These are phyloP conservation scores for Cutaneotrichosporon daszewskae DNA, from an alignment of 1,284 basidiomycete genomes.

Conservation along the genomic window DNA sequence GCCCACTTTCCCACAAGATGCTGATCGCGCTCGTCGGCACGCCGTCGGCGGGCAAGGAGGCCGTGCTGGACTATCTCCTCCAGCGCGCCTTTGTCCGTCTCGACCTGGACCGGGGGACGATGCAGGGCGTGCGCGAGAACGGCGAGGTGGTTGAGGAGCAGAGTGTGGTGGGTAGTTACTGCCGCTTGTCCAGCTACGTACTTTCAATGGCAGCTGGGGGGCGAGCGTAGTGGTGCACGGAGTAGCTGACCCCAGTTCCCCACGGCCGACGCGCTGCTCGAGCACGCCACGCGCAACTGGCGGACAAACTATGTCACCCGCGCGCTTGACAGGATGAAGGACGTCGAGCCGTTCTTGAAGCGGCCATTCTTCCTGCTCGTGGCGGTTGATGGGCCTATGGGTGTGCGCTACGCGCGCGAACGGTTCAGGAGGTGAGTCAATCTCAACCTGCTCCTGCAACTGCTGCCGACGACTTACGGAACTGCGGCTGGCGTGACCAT, in stretches of 20 bases:
- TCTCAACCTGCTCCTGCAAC: not conserved
- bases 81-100: conserved; percentile 50
- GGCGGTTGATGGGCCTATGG: conserved; percentile 75
- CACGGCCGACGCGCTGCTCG: conserved; percentile 59
- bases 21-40: conserved; percentile 86
- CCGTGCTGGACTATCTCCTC: conserved; percentile 67
- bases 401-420: conserved; percentile 48
- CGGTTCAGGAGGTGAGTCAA: not conserved
- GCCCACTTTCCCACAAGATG: no score
- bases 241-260: conserved; percentile 49
- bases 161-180: no score
- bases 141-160: not conserved
- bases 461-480: not conserved
- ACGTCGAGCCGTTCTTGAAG: conserved; percentile 69
- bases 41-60: conserved; percentile 70
- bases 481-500: no score
- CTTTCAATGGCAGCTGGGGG: no score
- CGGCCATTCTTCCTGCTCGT: conserved; percentile 88
- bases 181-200: no score
- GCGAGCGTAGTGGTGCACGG: no score
- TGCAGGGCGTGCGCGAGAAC: not conserved
- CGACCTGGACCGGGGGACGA: conserved; percentile 1
- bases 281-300: conserved; percentile 80
- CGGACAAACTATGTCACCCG: conserved; percentile 70
- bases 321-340: conserved; percentile 56